Conservation (phyloP, 352 stramenopile species). For the Phytophthora nicotianae region DNA sequence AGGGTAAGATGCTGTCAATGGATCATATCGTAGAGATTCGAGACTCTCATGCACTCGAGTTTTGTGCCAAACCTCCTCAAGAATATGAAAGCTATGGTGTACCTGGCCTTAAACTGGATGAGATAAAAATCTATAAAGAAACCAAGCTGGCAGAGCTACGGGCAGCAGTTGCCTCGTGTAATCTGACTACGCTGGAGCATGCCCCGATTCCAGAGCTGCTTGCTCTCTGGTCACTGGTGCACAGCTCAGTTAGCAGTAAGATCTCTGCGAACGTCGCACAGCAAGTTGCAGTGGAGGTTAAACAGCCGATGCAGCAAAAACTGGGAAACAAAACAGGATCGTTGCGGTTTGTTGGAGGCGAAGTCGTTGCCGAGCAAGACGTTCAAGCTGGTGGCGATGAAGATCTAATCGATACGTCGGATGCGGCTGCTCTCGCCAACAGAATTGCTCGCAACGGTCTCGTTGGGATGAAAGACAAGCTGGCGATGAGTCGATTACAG, state of each 20-base stretch:
- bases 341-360: neutral
- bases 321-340: neutral
- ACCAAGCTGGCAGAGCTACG: constrained; percentile 18
- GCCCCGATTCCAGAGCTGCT: constrained; percentile 11
- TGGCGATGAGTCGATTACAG: neutral
- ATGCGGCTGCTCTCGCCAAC: neutral
- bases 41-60: neutral
- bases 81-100: neutral
- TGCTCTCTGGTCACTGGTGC: constrained; percentile 20
- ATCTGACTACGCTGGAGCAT: constrained; percentile 6
- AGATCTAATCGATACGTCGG: neutral
- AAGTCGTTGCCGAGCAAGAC: neutral
- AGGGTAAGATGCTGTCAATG: neutral
- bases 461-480: neutral
- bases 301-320: neutral
- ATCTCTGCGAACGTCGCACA: constrained; percentile 12
- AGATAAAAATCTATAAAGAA: constrained; percentile 5
- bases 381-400: neutral
- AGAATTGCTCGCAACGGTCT: neutral
- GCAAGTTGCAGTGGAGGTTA: neutral
- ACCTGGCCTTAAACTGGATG: neutral
- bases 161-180: constrained; percentile 11
- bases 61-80: neutral
- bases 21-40: neutral
- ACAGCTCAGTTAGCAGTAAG: constrained; percentile 9